phyloP scores from a whole-genome alignment of 1,139 yeast genomes.

The Kodamaea arcana region DNA sequence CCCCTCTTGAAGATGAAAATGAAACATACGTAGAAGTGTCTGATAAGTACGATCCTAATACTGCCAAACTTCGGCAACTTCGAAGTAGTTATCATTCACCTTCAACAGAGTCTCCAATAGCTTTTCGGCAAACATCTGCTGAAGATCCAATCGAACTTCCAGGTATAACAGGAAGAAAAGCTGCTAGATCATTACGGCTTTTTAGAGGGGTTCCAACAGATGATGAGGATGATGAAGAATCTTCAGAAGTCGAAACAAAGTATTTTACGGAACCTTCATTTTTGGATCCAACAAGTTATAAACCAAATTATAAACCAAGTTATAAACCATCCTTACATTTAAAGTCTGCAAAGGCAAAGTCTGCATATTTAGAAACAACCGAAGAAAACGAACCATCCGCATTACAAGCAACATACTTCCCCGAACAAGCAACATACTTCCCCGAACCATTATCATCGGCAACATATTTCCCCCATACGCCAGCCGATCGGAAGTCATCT shows the following conservation, averaged over 20 bases:
- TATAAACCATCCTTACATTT: background rate
- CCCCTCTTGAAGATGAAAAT: background rate
- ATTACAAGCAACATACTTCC: background rate
- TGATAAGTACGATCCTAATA: background rate
- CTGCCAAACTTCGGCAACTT: background rate
- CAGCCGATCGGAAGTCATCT: conserved; percentile 18
- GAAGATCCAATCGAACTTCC: background rate
- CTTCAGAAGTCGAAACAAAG: background rate
- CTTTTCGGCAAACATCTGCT: background rate
- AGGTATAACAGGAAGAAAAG: conserved; percentile 32
- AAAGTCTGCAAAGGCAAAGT: background rate
- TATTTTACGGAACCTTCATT: background rate
- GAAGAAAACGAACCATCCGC: background rate
- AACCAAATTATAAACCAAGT: background rate
- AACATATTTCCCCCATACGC: conserved; percentile 61
- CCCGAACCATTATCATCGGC: conserved; percentile 59
- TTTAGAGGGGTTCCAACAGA: conserved; percentile 21
- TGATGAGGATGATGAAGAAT: conserved; percentile 7
- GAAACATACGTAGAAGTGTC: no score
- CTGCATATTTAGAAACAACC: background rate
- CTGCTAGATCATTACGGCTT: conserved; percentile 35
- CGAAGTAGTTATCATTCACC: no score
- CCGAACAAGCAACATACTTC: background rate
- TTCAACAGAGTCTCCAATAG: background rate
- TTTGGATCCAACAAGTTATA: no score